Conservation (phyloP, 257 asterid genomes). For the Nyctanthes arbortristis region DNA sequence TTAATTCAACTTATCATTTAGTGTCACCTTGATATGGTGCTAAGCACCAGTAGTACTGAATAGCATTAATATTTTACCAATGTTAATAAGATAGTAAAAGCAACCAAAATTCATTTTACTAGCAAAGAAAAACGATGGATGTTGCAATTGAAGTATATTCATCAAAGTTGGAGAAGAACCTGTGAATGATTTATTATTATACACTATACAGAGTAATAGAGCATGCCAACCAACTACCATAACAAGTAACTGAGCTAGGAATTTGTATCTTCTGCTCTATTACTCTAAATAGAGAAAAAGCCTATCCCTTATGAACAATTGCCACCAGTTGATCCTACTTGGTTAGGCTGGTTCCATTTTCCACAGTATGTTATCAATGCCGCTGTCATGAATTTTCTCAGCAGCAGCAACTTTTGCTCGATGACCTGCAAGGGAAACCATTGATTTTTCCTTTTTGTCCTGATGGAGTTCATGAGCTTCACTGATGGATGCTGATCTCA, state of each 20-base stretch:
- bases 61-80: too few species aligned
- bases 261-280: background rate
- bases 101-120: too few species aligned
- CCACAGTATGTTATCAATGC: background rate
- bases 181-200: background rate
- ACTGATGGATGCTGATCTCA: constrained; percentile 16
- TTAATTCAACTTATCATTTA: too few species aligned
- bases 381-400: background rate
- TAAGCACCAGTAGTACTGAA: too few species aligned
- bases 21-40: too few species aligned
- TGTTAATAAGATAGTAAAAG: too few species aligned
- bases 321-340: background rate
- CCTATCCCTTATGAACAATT: background rate
- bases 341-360: background rate
- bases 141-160: background rate
- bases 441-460: constrained; percentile 11
- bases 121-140: too few species aligned
- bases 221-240: background rate
- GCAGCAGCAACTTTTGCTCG: constrained; percentile 23
- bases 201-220: background rate
- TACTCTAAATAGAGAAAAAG: background rate
- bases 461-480: constrained; percentile 16
- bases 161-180: background rate
- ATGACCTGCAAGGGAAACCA: constrained; percentile 12
- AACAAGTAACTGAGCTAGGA: background rate